Evolutionary conservation across 371 early-diverging fungal genomes (phyloP).

Genomic region (Mortierella polycephala): DNA sequence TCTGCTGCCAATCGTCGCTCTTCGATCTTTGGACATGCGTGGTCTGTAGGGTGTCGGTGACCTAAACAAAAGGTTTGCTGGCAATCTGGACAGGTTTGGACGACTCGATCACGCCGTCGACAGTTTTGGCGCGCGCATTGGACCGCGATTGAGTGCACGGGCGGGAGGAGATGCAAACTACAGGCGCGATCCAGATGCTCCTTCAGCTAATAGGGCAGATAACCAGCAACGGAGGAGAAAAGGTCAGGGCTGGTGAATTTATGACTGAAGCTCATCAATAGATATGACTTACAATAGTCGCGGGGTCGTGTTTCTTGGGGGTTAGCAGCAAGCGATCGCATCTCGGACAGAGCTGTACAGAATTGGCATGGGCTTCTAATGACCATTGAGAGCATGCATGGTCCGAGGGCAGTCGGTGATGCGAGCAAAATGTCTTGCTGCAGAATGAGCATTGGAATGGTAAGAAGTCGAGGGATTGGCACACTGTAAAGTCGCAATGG

Average conservation of each 20-base stretch:
- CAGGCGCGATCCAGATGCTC: slow-evolving; percentile 37
- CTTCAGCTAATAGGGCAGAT: slow-evolving; percentile 8
- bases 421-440: slow-evolving; percentile 17
- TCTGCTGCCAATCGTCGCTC: slow-evolving; percentile 16
- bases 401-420: slow-evolving; percentile 34
- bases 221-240: background rate
- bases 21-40: slow-evolving; percentile 22
- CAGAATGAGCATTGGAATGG: slow-evolving; percentile 50
- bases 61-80: slow-evolving; percentile 32
- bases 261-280: background rate
- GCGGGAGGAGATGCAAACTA: slow-evolving; percentile 28
- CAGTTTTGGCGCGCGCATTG: slow-evolving; percentile 19
- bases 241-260: background rate
- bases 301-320: slow-evolving; percentile 20
- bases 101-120: slow-evolving; percentile 33
- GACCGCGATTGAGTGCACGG: slow-evolving; percentile 32
- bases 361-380: slow-evolving; percentile 25
- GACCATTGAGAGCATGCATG: slow-evolving; percentile 34
- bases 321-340: slow-evolving; percentile 32
- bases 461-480: slow-evolving; percentile 41
- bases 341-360: slow-evolving; percentile 32
- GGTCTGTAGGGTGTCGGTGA: slow-evolving; percentile 36
- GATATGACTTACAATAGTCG: slow-evolving; percentile 12
- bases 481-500: slow-evolving; percentile 22
- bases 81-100: slow-evolving; percentile 49